A percentile compares a stretch with the other conserved stretches of the same genome.
Conservation (phyloP, 345 rosid species). For the Eucalyptus erythrocorys region DNA sequence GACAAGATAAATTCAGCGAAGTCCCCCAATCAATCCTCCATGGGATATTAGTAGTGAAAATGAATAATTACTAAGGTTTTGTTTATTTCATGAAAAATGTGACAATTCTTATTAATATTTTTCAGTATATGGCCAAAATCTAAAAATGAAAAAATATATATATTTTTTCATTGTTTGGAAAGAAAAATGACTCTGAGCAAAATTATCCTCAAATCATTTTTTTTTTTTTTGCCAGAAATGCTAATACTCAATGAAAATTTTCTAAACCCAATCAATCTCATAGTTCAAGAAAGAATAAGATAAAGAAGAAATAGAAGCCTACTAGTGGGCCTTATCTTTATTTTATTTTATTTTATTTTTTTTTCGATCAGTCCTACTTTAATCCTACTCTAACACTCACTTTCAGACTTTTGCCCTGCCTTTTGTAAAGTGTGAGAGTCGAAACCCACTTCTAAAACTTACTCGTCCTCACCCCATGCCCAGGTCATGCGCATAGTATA, state of each 20-base stretch:
- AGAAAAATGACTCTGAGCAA: not conserved
- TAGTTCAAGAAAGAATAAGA: not conserved
- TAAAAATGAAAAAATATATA: too few species aligned
- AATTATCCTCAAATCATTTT: too few species aligned
- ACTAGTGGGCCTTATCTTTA: not conserved
- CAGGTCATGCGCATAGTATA: too few species aligned
- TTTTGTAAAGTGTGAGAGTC: too few species aligned
- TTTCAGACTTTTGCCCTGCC: too few species aligned
- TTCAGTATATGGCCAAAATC: not conserved
- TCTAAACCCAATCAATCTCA: not conserved
- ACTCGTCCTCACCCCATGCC: too few species aligned
- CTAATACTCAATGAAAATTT: not conserved
- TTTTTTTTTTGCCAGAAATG: not conserved
- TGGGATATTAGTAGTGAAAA: not conserved
- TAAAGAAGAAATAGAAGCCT: not conserved
- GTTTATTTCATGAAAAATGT: too few species aligned
- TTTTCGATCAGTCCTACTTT: too few species aligned
- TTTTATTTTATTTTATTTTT: too few species aligned
- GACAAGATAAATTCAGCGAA: not conserved
- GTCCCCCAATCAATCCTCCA: not conserved
- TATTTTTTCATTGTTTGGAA: too few species aligned
- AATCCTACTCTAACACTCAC: too few species aligned
- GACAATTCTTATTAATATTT: fast-evolving
- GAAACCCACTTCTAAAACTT: too few species aligned
- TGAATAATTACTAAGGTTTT: not conserved